Base-by-base conservation (phyloP, 2,329 filamentous ascomycete species). In the Alternaria arbusti region DNA sequence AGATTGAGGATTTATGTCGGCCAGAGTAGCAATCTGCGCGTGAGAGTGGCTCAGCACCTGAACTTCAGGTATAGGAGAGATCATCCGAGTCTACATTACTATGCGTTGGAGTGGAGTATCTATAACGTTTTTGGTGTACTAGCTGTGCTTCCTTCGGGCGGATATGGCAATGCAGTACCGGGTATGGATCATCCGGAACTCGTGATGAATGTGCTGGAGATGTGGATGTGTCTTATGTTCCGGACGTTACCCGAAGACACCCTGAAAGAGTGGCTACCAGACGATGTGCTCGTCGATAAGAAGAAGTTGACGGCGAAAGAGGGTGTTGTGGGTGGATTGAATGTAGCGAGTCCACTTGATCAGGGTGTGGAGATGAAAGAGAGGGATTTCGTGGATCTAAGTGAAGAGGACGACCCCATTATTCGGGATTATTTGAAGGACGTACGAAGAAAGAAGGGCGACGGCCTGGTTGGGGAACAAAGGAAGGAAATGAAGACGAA, bases 61-160 rank as follows among this genome's bases (percentile, higher is more conserved):
- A 75, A 79, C 26, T 80, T 79, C 44, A 69, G 78, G 10, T 77
- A 79, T 50, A 67, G 78, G 1, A 67, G 78, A 8, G 78, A 79
- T 52, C 74, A 80, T 47, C 69, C 71, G 1, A 72, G 68, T 6
- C 61, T 80, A 3, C 78, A 80, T 59, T 79, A 79, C 44, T 72
- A 73, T 10, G 76, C 76, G 8, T 28, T 79, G 55, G 70, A 79
- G 44, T 45, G 69, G 20, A 73, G 68, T 49, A 63, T 71, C 22
- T 77, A 70, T 52, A 78, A 80, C 43, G 50, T 64, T 8, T 73
- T 78, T 20, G 71, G 72, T 4, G 54, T 73, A 6, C 57, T 79
- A 2, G 72, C 72, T 3, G 46, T 59, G 2, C 36, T 76, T 0
- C 74, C 74, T 0, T 50, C 57, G 51, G 47, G 65, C 58, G 57